phyloP scores from a whole-genome alignment of 176 grass and related monocot genomes.

The Themeda triandra region DNA sequence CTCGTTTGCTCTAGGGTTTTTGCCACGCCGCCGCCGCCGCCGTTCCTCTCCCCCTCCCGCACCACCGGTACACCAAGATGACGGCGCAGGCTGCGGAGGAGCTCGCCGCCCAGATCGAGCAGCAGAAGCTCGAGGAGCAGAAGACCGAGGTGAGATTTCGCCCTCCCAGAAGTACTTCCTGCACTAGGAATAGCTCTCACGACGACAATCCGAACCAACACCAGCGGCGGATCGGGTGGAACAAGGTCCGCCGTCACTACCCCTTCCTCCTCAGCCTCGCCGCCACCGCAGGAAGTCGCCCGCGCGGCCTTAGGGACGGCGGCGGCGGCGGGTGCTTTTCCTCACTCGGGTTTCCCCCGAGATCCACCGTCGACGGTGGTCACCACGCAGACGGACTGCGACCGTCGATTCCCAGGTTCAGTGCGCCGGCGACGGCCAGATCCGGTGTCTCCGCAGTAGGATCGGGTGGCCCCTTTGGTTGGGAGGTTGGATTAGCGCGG shows the following conservation, averaged over 20 bases:
- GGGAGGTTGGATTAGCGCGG: not conserved
- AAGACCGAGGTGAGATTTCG: constrained; percentile 35
- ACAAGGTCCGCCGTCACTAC: not conserved
- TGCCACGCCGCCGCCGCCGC: constrained; percentile 19
- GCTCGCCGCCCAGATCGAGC: constrained; percentile 51
- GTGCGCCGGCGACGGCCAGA: not conserved
- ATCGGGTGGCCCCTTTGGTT: not conserved
- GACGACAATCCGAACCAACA: not conserved
- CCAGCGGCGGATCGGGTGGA: not conserved
- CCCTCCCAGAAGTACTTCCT: not conserved
- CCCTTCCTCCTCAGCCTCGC: not conserved
- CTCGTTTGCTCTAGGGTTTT: constrained; percentile 46
- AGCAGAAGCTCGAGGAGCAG: constrained; percentile 57
- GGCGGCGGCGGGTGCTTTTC: not conserved
- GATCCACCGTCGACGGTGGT: not conserved
- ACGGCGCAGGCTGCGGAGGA: constrained; percentile 55
- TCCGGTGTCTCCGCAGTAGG: not conserved
- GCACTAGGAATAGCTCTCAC: not conserved
- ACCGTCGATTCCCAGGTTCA: not conserved
- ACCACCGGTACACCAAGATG: constrained; percentile 28
- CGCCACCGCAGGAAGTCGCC: not conserved
- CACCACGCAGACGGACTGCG: not conserved
- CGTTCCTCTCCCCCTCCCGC: not conserved
- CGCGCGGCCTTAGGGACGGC: not conserved
- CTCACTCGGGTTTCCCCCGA: not conserved